Conservation (phyloP, 2,329 filamentous ascomycete species). For the Arthrobotrys sphaeroides region DNA sequence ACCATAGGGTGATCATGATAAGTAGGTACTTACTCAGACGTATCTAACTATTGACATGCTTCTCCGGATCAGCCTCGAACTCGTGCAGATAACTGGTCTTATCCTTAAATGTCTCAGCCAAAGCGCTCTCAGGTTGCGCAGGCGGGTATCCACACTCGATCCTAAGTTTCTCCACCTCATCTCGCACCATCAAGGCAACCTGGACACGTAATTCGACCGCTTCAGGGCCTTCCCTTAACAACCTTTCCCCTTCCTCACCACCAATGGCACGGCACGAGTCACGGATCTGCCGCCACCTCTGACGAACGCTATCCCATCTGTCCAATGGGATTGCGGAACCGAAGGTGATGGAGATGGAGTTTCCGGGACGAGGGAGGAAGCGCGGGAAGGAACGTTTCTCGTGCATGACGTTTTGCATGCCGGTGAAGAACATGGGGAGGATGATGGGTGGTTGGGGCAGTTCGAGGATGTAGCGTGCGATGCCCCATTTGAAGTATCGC, state of each 20-base stretch:
- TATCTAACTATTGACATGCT: slow-evolving; percentile 46
- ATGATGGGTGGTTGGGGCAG: slow-evolving; percentile 86
- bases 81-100: slow-evolving; percentile 36
- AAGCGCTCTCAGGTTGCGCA: slow-evolving; percentile 77
- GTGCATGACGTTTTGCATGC: slow-evolving; percentile 86
- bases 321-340: slow-evolving; percentile 81
- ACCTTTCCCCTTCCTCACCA: slow-evolving; percentile 59
- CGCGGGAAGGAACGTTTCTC: slow-evolving; percentile 82
- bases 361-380: slow-evolving; percentile 78
- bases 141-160: slow-evolving; percentile 77
- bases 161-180: slow-evolving; percentile 82
- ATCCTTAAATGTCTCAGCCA: slow-evolving; percentile 75
- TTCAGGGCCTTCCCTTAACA: slow-evolving; percentile 72
- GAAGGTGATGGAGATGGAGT: slow-evolving; percentile 77
- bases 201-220: slow-evolving; percentile 80
- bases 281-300: slow-evolving; percentile 76
- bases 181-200: slow-evolving; percentile 78
- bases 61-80: slow-evolving; percentile 47
- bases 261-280: slow-evolving; percentile 64
- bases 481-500: slow-evolving; percentile 98
- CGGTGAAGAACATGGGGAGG: slow-evolving; percentile 93
- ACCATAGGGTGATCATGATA: background rate
- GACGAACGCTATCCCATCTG: slow-evolving; percentile 74
- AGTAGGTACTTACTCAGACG: background rate
- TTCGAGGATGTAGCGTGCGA: slow-evolving; percentile 90